phyloP scores from a whole-genome alignment of 2,329 filamentous ascomycete genomes.

The Alternaria atra region DNA sequence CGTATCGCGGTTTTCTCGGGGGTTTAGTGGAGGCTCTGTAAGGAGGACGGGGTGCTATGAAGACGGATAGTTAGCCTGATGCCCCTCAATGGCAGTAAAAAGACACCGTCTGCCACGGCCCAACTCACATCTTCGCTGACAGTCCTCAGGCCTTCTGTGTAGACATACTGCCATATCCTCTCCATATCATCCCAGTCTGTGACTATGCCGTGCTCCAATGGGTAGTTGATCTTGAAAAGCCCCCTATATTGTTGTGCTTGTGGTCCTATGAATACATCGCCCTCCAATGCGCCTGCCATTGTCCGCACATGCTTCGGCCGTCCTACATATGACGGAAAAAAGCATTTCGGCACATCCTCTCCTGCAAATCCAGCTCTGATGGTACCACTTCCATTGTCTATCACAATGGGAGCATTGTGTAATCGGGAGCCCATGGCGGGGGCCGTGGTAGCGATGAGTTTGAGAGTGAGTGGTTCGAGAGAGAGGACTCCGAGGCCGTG shows the following conservation, averaged over 20 bases:
- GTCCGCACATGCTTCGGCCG: conserved; percentile 94
- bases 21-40: conserved; percentile 95
- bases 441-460: conserved; percentile 5
- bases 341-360: conserved; percentile 94
- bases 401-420: conserved; percentile 97
- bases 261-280: conserved; percentile 95
- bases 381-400: conserved; percentile 98
- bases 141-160: conserved; percentile 94
- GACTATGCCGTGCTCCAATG: conserved; percentile 95
- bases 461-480: not conserved
- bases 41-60: conserved; percentile 88
- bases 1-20: conserved; percentile 92
- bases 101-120: conserved; percentile 8
- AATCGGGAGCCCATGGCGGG: conserved; percentile 71
- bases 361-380: conserved; percentile 97
- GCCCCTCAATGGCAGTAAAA: conserved; percentile 11
- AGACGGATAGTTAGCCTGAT: conserved; percentile 22
- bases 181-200: conserved; percentile 99
- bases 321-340: conserved; percentile 96
- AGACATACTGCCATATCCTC: conserved; percentile 98
- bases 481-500: not conserved
- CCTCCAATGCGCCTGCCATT: conserved; percentile 94
- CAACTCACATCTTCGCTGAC: conserved; percentile 87
- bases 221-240: conserved; percentile 93
- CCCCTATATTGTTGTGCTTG: conserved; percentile 90